Evolutionary conservation across 2,329 filamentous ascomycete species (phyloP), one percentile per base, ranked within the genome.

Genomic region (Alternaria longipes): DNA sequence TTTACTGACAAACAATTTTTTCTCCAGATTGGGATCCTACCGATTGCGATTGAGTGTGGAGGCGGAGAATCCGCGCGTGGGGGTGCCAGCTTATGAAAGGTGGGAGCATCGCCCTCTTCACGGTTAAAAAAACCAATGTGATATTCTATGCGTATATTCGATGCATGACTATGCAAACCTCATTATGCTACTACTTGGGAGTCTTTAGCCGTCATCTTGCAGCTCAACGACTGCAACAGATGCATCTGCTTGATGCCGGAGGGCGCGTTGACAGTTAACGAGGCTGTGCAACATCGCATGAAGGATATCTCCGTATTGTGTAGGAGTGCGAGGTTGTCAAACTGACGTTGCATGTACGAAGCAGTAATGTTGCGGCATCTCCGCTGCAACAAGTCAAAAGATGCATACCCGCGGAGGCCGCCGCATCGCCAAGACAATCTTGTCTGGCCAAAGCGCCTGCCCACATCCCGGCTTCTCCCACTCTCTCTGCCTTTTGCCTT

Each of bases 21-120:
- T 54, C 49, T 60, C 53, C 66, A 81, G 80, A 81, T 66, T 81
- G 80, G 80, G 82, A 84, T 72, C 82, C 82, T 63, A 84, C 82
- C 22, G 76, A 82, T 72, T 73, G 74, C 34, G 64, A 67, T 54
- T 77, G 60, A 72, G 54, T 51, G 56, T 67, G 63, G 70, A 54
- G 59, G 45, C 24, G 60, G 59, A 54, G 51, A 64, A 42, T 38
- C 44, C 49, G 54, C 51, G 60, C 54, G 62, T 65, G 72, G 70
- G 68, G 71, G 73, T 34, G 52, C 53, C 54, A 60, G 63, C 45
- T n/a, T 49, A 60, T 64, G 58, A 60, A 57, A 47, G 55, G 58
- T 20, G 20, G 41, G 32, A 24, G n/a, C 4, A 45, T 18, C 38
- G 26, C 40, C 16, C 26, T 34, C 18, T 24, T 44, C 30, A 34